phyloP scores from a whole-genome alignment of 768 basidiomycete species.

The Coprinopsis marcescibilis region DNA sequence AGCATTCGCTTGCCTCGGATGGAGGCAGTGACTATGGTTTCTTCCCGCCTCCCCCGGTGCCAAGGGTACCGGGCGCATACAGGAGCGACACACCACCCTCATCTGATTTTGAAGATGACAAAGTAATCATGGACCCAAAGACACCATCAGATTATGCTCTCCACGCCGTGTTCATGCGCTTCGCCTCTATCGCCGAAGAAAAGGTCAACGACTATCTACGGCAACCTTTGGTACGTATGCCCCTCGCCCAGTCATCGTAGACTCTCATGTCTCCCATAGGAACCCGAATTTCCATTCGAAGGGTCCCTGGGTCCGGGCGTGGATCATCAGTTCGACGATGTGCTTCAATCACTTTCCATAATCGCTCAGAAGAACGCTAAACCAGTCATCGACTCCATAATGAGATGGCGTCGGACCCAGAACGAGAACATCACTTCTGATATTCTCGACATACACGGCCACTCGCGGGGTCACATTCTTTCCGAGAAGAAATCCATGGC shows the following conservation, averaged over 20 bases:
- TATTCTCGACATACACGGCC: constrained; percentile 43
- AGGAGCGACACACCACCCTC: constrained; percentile 48
- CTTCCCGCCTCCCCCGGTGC: constrained; percentile 75
- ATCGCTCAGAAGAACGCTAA: constrained; percentile 83
- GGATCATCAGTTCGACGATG: constrained; percentile 79
- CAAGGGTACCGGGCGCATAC: constrained; percentile 64
- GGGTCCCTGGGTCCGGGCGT: constrained; percentile 65
- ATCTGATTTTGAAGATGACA: constrained; percentile 60
- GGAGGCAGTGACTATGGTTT: constrained; percentile 59
- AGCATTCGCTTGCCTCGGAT: constrained; percentile 75
- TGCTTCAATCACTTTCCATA: constrained; percentile 77
- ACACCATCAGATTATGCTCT: constrained; percentile 87
- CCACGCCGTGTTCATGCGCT: constrained; percentile 83
- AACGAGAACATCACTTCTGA: constrained; percentile 52
- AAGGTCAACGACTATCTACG: constrained; percentile 76
- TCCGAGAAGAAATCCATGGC: constrained; percentile 76
- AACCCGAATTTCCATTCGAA: constrained; percentile 60
- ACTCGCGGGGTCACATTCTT: constrained; percentile 38
- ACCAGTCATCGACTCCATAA: constrained; percentile 79
- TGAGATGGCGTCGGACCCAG: constrained; percentile 81
- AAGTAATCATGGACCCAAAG: constrained; percentile 63
- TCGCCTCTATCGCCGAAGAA: constrained; percentile 71
- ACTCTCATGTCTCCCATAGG: constrained; percentile 34
- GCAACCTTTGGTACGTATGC: constrained; percentile 60
- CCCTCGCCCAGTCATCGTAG: background rate